Evolutionary conservation across 169 alveolate species (phyloP), one percentile per base, ranked within the genome.

Genomic region (Eimeria sp.): DNA sequence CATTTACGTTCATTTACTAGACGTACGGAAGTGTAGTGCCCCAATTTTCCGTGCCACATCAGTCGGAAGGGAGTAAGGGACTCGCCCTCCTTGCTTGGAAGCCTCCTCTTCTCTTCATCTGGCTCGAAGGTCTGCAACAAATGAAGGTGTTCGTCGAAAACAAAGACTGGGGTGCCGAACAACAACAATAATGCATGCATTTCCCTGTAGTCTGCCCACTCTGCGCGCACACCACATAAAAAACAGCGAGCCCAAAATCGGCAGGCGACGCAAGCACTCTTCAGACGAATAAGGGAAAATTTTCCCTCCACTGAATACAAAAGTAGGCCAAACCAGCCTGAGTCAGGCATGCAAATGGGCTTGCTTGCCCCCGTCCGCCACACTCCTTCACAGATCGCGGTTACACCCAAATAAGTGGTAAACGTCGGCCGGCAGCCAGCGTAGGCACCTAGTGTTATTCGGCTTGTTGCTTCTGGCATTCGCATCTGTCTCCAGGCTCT

Each of bases 151-250:
- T 87, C 93, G 82, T 87, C 93, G 34, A 87, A 87, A 5, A 87
- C 93, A 43, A 87, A 87, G 61, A 87, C 65, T 4, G 93, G 93
- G 65, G 82, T 87, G 13, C 93, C 93, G 20, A 61, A 87, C 67
- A 87, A 34, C 47, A 87, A n/a, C 82, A 87, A 54, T 16, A 87
- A 49, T 10, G 93, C 93, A 63, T 87, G 93, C 93, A 87, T 87
- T 65, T 87, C 93, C 82, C 93, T 87, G 93, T 87, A 87, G 93
- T 87, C 93, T 10, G 93, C 82, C 93, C 93, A 87, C 54, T 87
- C 93, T 87, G 93, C 58, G 65, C 80, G 65, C 93, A 63, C 34
- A 45, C 93, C 93, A 63, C 58, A 58, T n/a, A 6, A n/a, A 40
- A 47, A 10, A 0, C 20, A 30, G 43, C 65, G 63, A 82, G 5